phyloP scores from a whole-genome alignment of 495 filamentous ascomycete species.

The Tuber aestivum region DNA sequence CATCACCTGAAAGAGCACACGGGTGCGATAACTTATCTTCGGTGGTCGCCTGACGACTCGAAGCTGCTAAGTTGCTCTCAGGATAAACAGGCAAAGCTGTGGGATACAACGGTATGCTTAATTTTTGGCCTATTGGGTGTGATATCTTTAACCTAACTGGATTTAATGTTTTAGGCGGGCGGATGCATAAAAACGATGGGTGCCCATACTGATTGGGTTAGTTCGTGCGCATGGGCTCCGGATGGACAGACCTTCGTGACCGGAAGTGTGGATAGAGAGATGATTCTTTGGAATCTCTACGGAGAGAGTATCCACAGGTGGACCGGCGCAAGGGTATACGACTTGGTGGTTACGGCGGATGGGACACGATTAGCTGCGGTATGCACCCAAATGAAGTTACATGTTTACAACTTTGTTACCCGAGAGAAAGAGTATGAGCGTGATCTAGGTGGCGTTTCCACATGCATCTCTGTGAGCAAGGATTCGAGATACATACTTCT shows the following conservation, averaged over 20 bases:
- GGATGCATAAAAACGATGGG: slow-evolving; percentile 57
- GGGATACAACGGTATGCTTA: slow-evolving; percentile 64
- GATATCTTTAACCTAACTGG: slow-evolving; percentile 7
- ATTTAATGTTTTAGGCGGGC: slow-evolving; percentile 56
- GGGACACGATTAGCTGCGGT: slow-evolving; percentile 72
- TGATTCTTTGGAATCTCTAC: slow-evolving; percentile 60
- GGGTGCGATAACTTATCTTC: slow-evolving; percentile 62
- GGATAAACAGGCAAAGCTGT: slow-evolving; percentile 69
- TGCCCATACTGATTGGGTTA: slow-evolving; percentile 72
- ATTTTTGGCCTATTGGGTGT: background rate
- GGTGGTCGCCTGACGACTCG: slow-evolving; percentile 88
- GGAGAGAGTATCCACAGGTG: slow-evolving; percentile 57
- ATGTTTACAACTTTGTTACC: slow-evolving; percentile 74
- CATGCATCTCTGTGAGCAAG: slow-evolving; percentile 70
- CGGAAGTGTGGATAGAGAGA: slow-evolving; percentile 64
- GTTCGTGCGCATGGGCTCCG: slow-evolving; percentile 75
- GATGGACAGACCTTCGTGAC: slow-evolving; percentile 74
- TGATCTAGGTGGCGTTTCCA: slow-evolving; percentile 59
- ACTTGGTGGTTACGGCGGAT: slow-evolving; percentile 73
- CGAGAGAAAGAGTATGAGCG: slow-evolving; percentile 69
- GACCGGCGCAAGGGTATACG: slow-evolving; percentile 68
- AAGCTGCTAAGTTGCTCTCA: slow-evolving; percentile 75
- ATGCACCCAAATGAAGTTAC: slow-evolving; percentile 60
- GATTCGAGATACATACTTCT: slow-evolving; percentile 77
- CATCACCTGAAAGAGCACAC: slow-evolving; percentile 61